phyloP scores from a whole-genome alignment of 352 stramenopile species.

The Phytopythium ostracodes region DNA sequence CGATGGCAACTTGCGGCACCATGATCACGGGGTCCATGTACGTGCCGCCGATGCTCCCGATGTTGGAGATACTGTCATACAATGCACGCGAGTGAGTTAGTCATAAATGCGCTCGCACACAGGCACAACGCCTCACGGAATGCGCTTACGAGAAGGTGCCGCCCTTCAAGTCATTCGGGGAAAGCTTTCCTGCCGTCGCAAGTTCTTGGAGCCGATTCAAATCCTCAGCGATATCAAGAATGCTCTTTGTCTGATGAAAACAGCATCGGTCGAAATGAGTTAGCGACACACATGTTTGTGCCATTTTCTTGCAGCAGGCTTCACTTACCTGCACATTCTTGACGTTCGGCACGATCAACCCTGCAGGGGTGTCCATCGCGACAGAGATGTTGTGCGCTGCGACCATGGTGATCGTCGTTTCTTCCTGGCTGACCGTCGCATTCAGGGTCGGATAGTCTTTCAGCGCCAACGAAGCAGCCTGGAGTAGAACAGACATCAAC shows the following conservation, averaged over 20 bases:
- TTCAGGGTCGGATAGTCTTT: slow-evolving; percentile 94
- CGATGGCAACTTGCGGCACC: slow-evolving; percentile 96
- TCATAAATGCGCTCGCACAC: background rate
- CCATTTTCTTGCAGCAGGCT: background rate
- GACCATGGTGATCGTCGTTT: slow-evolving; percentile 86
- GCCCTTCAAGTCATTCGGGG: slow-evolving; percentile 83
- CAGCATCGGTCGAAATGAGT: slow-evolving; percentile 5
- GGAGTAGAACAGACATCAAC: background rate
- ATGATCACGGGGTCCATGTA: slow-evolving; percentile 97
- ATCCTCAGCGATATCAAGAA: slow-evolving; percentile 78
- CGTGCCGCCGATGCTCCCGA: slow-evolving; percentile 96
- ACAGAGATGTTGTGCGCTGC: slow-evolving; percentile 96
- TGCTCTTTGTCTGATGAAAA: slow-evolving; percentile 56
- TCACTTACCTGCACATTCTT: slow-evolving; percentile 85
- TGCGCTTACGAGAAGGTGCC: slow-evolving; percentile 89
- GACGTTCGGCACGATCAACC: slow-evolving; percentile 96
- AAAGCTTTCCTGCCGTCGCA: slow-evolving; percentile 72
- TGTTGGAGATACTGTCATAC: slow-evolving; percentile 73
- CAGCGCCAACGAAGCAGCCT: slow-evolving; percentile 93
- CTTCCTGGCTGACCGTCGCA: slow-evolving; percentile 81
- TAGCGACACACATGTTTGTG: background rate
- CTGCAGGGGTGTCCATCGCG: slow-evolving; percentile 96
- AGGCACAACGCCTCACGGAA: slow-evolving; percentile 1
- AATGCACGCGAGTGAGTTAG: slow-evolving; percentile 5
- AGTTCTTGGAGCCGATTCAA: slow-evolving; percentile 89